Base-by-base conservation (phyloP, 1,284 basidiomycete genomes). In the Apiotrichum sp. region DNA sequence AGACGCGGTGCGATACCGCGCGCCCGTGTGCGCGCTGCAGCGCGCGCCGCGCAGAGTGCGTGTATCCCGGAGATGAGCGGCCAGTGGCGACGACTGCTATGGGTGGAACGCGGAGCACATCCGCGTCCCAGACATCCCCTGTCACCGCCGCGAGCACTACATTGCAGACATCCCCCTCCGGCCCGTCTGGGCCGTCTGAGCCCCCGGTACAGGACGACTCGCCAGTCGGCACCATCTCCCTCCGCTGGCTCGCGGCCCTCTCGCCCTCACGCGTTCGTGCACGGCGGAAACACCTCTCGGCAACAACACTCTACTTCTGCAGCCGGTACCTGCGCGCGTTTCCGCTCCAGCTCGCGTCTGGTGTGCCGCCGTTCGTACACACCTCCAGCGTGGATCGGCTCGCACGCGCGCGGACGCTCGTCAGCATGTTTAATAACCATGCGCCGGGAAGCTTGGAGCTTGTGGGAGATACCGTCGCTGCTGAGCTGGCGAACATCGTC, bases 181-280 rank as follows among this genome's bases (percentile, higher is more conserved):
- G 22, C 22, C 22, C 22, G 22, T 22, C 22, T 22, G 22, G 22
- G 22, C 22, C 22, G 22, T 22, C 22, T 22, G 22, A 22, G 22
- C 22, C 22, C 22, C 22, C 22, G 22, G 22, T 22, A 22, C 36
- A 38, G 11, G 40, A 42, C n/a, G 13, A 32, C 71, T 81, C 40
- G 13, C 40, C 32, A n/a, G 39, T 50, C 49, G 36, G 47, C 47
- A 40, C 36, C 3, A 49, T 49, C 16, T 49, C 47, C 3, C 47
- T 49, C 16, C 35, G 47, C 16, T 49, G 47, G 47, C 47, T 49
- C 10, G 36, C 47, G 16, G 47, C 47, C 1, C 38, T 49, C 36
- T 5, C 31, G 7, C 36, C 36, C 4, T n/a, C 16, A 4, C 51
- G 35, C 33, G 34, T 43, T 3, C 40, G 11, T 6, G 40, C 40